Conservation (phyloP, 495 filamentous ascomycete species). For the Acidiella bohemica region DNA sequence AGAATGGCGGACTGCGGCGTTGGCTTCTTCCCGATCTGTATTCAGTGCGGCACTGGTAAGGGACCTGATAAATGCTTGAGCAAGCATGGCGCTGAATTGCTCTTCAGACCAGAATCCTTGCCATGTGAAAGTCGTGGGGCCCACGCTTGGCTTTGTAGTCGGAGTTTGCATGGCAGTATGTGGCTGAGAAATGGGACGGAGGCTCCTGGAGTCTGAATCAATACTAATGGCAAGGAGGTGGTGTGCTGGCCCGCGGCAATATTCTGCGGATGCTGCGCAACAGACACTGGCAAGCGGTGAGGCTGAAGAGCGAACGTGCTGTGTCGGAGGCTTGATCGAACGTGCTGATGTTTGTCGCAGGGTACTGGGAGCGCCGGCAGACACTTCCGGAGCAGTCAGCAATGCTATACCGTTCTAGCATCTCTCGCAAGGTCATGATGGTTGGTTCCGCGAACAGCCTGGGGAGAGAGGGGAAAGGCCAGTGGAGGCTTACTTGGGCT, state of each 20-base stretch:
- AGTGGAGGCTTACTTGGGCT: too few species aligned
- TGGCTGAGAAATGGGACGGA: not conserved
- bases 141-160: slow-evolving; percentile 13
- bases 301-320: not conserved
- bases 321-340: not conserved
- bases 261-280: slow-evolving; percentile 17
- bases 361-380: slow-evolving; percentile 13
- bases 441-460: too few species aligned
- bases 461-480: too few species aligned
- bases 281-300: slow-evolving; percentile 18
- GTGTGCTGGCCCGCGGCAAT: slow-evolving; percentile 17
- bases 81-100: not conserved
- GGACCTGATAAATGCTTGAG: not conserved
- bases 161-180: slow-evolving; percentile 14
- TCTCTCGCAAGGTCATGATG: too few species aligned
- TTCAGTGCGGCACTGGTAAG: slow-evolving; percentile 16
- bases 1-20: slow-evolving; percentile 16
- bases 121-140: slow-evolving; percentile 16
- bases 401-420: slow-evolving; percentile 19
- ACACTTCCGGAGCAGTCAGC: slow-evolving; percentile 2
- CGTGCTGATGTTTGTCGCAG: not conserved
- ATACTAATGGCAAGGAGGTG: not conserved
- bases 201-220: too few species aligned
- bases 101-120: slow-evolving; percentile 13
- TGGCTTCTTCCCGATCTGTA: slow-evolving; percentile 10